phyloP scores from a whole-genome alignment of 1,139 yeast species.

The Candida neerlandica region DNA sequence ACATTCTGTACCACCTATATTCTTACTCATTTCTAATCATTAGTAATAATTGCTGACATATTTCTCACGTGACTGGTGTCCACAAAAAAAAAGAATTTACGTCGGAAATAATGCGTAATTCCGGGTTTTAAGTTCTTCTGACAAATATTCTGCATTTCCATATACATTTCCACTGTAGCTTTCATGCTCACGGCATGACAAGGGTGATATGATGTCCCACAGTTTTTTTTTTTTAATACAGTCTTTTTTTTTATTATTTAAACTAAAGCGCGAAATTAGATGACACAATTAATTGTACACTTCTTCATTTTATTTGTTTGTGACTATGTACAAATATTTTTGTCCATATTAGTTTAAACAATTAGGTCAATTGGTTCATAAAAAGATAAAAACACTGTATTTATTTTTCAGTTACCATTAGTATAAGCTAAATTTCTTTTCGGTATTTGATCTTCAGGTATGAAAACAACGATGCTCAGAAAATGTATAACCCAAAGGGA shows the following conservation, averaged over 20 bases:
- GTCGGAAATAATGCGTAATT: background rate
- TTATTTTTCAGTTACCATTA: no score
- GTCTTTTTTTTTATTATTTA: no score
- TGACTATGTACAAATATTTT: no score
- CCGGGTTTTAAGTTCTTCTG: background rate
- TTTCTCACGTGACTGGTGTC: background rate
- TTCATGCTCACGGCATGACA: no score
- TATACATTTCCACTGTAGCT: background rate
- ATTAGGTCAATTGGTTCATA: no score
- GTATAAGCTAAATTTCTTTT: background rate
- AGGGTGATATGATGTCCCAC: background rate
- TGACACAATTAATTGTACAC: no score
- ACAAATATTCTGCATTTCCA: background rate
- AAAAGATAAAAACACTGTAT: no score
- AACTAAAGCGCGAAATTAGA: no score
- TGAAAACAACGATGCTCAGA: background rate
- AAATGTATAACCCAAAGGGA: background rate
- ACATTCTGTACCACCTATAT: background rate
- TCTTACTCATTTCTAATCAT: background rate
- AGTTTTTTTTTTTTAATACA: no score
- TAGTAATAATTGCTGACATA: background rate
- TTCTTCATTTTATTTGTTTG: no score
- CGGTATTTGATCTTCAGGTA: background rate
- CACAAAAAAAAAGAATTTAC: background rate
- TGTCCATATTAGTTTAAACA: no score